Evolutionary conservation across 768 basidiomycete species (phyloP), one percentile per base, ranked within the genome.

Genomic region (Boletus huronensis): DNA sequence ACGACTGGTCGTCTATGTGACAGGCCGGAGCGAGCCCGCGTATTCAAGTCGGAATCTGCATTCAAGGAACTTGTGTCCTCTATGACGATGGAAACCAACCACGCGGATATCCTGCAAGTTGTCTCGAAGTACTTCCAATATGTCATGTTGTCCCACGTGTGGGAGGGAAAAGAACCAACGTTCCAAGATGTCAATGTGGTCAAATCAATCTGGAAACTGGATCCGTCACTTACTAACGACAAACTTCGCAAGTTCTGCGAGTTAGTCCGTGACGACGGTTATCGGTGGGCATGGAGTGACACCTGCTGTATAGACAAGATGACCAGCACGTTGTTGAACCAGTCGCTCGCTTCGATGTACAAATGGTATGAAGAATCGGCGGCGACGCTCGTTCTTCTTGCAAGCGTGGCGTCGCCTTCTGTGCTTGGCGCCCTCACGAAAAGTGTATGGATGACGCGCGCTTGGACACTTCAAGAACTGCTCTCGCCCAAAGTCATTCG

Each of bases 281-380:
- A 28, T 28, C 28, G 28, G 28, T 28, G 28, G 28, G 28, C 28
- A 28, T 28, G 28, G 28, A 28, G 28, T 9, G 55, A 53, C 14
- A 57, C 55, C 16, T 46, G 52, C 29, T 57, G 55, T 26, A 57
- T 57, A 26, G 42, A 43, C 17, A 43, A 43, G 42, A 43, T 9
- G 10, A 43, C 14, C 42, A 17, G 16, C 25, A 26, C 25, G 25
- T 26, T 16, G 25, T n/a, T 16, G 42, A 26, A 17, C 25, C 43
- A 29, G 34, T 55, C 50, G 17, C 54, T 55, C 16, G 41, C n/a
- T 19, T 45, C 38, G 13, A 53, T 57, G 55, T 57, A 57, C 46
- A 43, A 19, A 11, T 57, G 55, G 55, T 57, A 57, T 16, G 52
- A 42, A 19, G 26, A 42, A n/a, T 57, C 55, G 10, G 55, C 52